Evolutionary conservation across 768 basidiomycete species (phyloP).

Genomic region (Termitomyces sp.): DNA sequence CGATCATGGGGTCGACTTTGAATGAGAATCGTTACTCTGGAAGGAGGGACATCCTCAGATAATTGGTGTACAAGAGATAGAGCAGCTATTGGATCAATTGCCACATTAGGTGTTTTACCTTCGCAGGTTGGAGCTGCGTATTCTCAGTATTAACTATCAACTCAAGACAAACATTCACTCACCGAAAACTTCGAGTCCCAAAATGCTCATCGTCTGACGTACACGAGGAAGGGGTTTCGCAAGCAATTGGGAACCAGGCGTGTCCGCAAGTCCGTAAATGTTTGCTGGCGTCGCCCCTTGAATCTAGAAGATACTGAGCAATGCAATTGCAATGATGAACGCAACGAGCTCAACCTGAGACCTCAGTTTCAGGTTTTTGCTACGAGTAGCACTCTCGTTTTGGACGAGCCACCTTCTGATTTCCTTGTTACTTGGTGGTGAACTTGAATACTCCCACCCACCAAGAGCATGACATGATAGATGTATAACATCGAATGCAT

Average conservation of each 20-base stretch:
- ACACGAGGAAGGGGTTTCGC: conserved; percentile 34
- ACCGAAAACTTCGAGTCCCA: conserved; percentile 89
- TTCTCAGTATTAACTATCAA: neutral
- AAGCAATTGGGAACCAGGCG: conserved; percentile 28
- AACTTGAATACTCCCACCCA: conserved; percentile 80
- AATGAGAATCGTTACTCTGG: conserved; percentile 52
- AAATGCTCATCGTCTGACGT: conserved; percentile 68
- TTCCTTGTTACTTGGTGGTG: conserved; percentile 58
- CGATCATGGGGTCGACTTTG: conserved; percentile 34
- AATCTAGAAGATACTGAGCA: conserved; percentile 32
- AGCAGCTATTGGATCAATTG: conserved; percentile 58
- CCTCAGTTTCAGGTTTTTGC: neutral
- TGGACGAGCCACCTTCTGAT: conserved; percentile 49
- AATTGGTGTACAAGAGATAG: conserved; percentile 72
- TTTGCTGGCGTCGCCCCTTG: conserved; percentile 75
- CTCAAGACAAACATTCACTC: conserved; percentile 17
- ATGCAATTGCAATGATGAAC: neutral
- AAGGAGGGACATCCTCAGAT: conserved; percentile 31
- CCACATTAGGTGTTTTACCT: conserved; percentile 59
- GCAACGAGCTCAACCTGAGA: conserved; percentile 41
- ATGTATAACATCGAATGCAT: neutral
- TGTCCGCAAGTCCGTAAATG: conserved; percentile 60
- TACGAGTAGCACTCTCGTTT: conserved; percentile 20
- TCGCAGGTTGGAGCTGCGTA: conserved; percentile 53
- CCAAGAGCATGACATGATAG: conserved; percentile 29